Base-by-base conservation (phyloP, 163 green algal genomes). In the Volvox carteri region DNA sequence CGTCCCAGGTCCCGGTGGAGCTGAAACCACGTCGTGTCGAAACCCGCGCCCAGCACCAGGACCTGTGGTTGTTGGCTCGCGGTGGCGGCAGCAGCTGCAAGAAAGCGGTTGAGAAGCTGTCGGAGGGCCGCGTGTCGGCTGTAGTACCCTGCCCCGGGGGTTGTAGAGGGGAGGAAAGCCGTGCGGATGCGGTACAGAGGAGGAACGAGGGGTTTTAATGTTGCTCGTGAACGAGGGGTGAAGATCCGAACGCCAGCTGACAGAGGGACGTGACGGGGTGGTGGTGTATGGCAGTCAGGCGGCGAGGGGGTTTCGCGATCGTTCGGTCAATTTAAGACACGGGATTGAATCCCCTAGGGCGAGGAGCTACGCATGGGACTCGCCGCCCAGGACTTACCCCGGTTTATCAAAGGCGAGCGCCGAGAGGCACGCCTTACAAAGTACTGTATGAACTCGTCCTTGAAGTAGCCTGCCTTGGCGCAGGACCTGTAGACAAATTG, bases 1-100 rank as follows among this genome's bases (percentile, higher is more conserved):
- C 28, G 1, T 0, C 84, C 65, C 4, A 1, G 21, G 23, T 89
- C 70, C 3, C 30, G 30, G 37, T 48, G 25, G 8, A 98, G 70
- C 48, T 96, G 93, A 80, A 98, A 98, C 91, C 94, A 99, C 11
- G 91, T 94, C 6, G 96, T 99, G 92, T 99, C 97, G 87, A 95
- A 99, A 5, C 97, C 97, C 1, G 97, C 97, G 18, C 97, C 97
- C 48, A 99, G 86, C 33, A 94, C 93, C 33, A 98, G 65, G 25
- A 98, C 89, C 87, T 89, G 83, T 16, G 54, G 65, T 48, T 72
- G 80, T 65, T 87, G 46, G 7, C 65, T 67, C 33, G 70, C 41
- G n/a, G 52, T 41, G n/a, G 14, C 56, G 2, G 84, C 80, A 5
- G 56, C 60, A 19, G 42, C n/a, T n/a, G n/a, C 33, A 28, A 95